Percentiles rank a stretch among this genome's conserved stretches.
Conservation (phyloP, 441 rosid genomes). For the Jatropha multifida region DNA sequence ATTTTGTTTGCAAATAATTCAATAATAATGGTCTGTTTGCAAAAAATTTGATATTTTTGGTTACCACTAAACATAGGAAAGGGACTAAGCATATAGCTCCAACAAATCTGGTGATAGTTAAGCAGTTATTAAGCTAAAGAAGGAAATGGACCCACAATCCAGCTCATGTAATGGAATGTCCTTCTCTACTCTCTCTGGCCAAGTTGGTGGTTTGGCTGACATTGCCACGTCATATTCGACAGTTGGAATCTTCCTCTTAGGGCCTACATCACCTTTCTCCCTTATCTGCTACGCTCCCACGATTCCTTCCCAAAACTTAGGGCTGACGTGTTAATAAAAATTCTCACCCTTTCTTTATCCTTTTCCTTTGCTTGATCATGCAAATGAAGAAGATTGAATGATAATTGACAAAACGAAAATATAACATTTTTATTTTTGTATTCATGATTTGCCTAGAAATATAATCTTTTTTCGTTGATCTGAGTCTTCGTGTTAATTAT, state of each 20-base stretch:
- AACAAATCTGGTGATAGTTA: conserved; percentile 1
- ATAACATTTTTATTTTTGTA: too few species aligned
- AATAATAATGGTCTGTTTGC: too few species aligned
- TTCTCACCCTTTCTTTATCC: not conserved
- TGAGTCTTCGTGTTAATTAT: too few species aligned
- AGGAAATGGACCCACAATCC: conserved; percentile 3
- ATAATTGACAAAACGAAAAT: not conserved
- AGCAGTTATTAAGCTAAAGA: not conserved
- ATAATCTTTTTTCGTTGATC: too few species aligned
- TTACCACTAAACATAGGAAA: not conserved
- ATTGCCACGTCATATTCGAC: conserved; percentile 25
- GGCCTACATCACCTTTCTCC: conserved; percentile 7
- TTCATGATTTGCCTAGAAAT: too few species aligned
- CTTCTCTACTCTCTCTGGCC: conserved; percentile 30
- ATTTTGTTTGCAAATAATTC: too few species aligned
- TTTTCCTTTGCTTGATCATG: not conserved
- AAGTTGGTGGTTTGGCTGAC: conserved; percentile 35
- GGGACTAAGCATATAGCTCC: conserved; percentile 16
- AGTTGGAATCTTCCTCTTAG: conserved; percentile 23
- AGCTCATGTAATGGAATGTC: conserved; percentile 28
- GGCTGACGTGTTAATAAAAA: not conserved
- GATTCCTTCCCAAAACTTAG: not conserved
- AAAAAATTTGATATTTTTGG: too few species aligned
- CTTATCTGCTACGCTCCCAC: not conserved
- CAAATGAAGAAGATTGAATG: not conserved